Percentiles rank a stretch among this genome's conserved stretches.
phyloP scores from a whole-genome alignment of 1,284 basidiomycete species.

The Pseudozyma pruni region DNA sequence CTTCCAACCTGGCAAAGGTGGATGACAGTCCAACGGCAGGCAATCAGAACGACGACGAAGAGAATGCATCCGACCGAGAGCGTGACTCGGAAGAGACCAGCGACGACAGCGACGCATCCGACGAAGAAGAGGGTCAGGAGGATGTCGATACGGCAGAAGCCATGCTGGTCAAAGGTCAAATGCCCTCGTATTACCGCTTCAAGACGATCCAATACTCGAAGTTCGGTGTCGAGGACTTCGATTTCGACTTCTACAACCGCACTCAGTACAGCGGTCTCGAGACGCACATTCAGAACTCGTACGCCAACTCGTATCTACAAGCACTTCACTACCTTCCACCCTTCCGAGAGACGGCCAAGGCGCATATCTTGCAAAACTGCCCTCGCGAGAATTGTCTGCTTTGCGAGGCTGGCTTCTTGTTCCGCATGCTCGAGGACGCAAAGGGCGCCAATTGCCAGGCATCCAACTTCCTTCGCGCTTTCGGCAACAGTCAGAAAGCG shows the following conservation, averaged over 20 bases:
- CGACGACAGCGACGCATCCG: slow-evolving; percentile 34
- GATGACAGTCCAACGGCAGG: slow-evolving; percentile 10
- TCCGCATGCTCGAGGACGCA: slow-evolving; percentile 94
- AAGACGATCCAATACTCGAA: slow-evolving; percentile 98
- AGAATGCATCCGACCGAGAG: neutral
- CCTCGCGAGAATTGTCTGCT: slow-evolving; percentile 88
- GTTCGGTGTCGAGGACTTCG: slow-evolving; percentile 99
- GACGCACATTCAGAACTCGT: slow-evolving; percentile 96
- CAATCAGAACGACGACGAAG: neutral
- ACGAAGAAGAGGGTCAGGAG: slow-evolving; percentile 48
- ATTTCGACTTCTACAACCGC: slow-evolving; percentile 76
- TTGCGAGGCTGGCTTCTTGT: slow-evolving; percentile 94
- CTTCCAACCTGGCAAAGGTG: slow-evolving; percentile 12
- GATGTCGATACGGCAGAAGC: slow-evolving; percentile 42
- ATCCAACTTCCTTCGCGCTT: slow-evolving; percentile 93
- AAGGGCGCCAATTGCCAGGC: slow-evolving; percentile 93
- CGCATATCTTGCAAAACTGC: slow-evolving; percentile 84
- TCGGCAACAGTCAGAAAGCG: slow-evolving; percentile 79
- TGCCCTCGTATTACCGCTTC: slow-evolving; percentile 86
- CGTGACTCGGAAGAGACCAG: slow-evolving; percentile 13
- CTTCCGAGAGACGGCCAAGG: slow-evolving; percentile 83
- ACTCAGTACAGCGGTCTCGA: slow-evolving; percentile 91
- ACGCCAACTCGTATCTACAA: slow-evolving; percentile 92
- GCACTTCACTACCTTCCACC: slow-evolving; percentile 85
- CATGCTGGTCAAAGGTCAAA: slow-evolving; percentile 58